These are phyloP conservation scores for Aspergillus homomorphus DNA, from an alignment of 495 filamentous ascomycete genomes.

Conservation along the genomic window DNA sequence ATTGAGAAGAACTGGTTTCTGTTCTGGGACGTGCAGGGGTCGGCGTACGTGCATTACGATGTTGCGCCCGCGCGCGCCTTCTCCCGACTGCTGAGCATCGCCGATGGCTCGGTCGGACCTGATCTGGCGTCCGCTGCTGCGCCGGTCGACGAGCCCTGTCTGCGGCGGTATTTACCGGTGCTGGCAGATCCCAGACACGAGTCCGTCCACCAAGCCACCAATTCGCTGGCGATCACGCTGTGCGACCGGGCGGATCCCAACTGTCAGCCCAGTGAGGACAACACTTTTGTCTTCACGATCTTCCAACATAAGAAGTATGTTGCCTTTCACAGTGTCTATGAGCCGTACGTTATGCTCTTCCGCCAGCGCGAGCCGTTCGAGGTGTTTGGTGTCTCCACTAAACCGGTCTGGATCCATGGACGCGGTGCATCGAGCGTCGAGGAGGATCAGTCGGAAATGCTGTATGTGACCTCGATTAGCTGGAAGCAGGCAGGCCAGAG, in stretches of 20 bases:
- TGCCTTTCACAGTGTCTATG: constrained; percentile 45
- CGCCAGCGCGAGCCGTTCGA: constrained; percentile 43
- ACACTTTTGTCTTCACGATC: constrained; percentile 50
- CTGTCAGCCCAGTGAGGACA: constrained; percentile 38
- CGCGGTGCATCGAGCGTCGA: constrained; percentile 14
- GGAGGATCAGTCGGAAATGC: constrained; percentile 36
- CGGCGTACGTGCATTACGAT: constrained; percentile 50
- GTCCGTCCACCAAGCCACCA: constrained; percentile 55
- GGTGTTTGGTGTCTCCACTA: constrained; percentile 44
- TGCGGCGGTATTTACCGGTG: constrained; percentile 38
- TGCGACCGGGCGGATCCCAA: constrained; percentile 44
- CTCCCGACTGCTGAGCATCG: constrained; percentile 28
- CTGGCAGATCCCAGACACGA: constrained; percentile 26
- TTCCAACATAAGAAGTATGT: constrained; percentile 51
- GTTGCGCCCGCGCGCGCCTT: constrained; percentile 44
- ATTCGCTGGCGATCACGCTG: constrained; percentile 50
- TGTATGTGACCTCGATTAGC: constrained; percentile 51
- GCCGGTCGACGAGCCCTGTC: constrained; percentile 35
- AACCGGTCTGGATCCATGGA: constrained; percentile 52
- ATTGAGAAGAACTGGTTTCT: constrained; percentile 58
- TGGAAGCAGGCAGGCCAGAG: constrained; percentile 44
- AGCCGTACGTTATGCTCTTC: constrained; percentile 53
- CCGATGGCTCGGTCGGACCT: constrained; percentile 38
- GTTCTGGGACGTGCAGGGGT: constrained; percentile 48
- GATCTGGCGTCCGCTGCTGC: constrained; percentile 34